These are phyloP conservation scores for Drechslerella coelobrocha DNA, from an alignment of 2,329 filamentous ascomycete genomes.

Conservation along the genomic window DNA sequence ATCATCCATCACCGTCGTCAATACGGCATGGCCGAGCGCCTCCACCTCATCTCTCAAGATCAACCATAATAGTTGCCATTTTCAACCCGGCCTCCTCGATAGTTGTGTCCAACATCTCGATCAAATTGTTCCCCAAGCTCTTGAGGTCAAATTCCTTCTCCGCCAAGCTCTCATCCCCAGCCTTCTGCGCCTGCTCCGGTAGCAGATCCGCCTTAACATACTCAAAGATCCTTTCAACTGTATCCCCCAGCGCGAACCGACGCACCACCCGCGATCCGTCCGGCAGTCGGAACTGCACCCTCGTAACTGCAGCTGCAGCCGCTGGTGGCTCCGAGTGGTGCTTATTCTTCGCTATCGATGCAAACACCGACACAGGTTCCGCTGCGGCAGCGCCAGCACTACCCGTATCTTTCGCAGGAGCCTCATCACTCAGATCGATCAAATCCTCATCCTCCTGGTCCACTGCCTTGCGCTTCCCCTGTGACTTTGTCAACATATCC, in stretches of 20 bases:
- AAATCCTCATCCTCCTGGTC: conserved; percentile 59
- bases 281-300: conserved; percentile 90
- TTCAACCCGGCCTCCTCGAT: conserved; percentile 85
- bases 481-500: conserved; percentile 80
- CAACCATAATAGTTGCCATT: conserved; percentile 94
- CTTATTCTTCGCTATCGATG: conserved; percentile 72
- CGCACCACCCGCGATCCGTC: conserved; percentile 79
- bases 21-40: too few species aligned
- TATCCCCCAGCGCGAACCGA: conserved; percentile 78
- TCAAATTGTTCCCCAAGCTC: conserved; percentile 83
- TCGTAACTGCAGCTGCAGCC: conserved; percentile 74
- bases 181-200: conserved; percentile 69
- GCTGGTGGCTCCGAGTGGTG: conserved; percentile 80
- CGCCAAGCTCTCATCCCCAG: conserved; percentile 63
- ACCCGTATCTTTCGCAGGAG: conserved; percentile 47
- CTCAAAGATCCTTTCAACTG: conserved; percentile 85
- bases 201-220: conserved; percentile 91
- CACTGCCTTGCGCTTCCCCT: conserved; percentile 65
- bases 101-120: conserved; percentile 74
- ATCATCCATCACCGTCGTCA: conserved; percentile 54
- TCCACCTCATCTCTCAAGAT: conserved; percentile 72
- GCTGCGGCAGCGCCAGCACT: conserved; percentile 51
- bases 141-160: conserved; percentile 78
- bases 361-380: conserved; percentile 65
- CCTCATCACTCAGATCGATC: conserved; percentile 58